Base-by-base conservation (phyloP, 768 basidiomycete species). In the Suillus cothurnatus region DNA sequence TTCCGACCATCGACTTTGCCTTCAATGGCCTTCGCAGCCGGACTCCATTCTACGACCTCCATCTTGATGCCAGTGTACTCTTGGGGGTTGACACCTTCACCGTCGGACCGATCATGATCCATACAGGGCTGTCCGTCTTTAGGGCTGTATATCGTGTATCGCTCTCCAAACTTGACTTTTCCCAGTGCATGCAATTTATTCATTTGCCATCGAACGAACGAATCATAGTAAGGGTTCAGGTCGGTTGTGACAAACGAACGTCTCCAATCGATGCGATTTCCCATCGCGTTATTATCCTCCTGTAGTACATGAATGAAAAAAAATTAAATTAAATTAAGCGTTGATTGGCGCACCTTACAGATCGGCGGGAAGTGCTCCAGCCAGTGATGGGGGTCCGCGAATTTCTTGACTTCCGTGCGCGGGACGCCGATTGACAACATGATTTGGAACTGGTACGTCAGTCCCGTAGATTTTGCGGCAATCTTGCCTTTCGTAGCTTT, bases 61-160 rank as follows among this genome's bases (percentile, higher is more conserved):
- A 99, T 94, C 82, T 97, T 98, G 77, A 99, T 79, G 23, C 83
- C 91, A 23, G 96, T 93, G 79, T 99, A 99, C 74, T 99, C 97
- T 72, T 96, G 94, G 5, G 97, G 97, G 7, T 94, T 94, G 63
- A 95, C 81, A 56, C 91, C 97, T 78, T 99, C 97, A 49, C 97
- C 97, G 65, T 94, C 94, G 61, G 88, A 86, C 64, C 97, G 91
- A 77, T 99, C 97, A 80, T 99, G 97, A 78, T 99, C 97, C 97
- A 99, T 99, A 74, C 97, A 99, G 0, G 97, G 97, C 74, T 99
- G 97, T 3, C 95, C 96, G 70, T 99, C 97, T 78, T 98, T 98
- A 3, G 95, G 95, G 68, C 94, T 96, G 84, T 97, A 99, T 73
- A 99, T 94, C 17, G 97, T 99, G 78, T 98, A 97, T 52, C 97